Evolutionary conservation across 257 asterid genomes (phyloP), one percentile per base, ranked within the genome.

Genomic region (Capsicum baccatum): DNA sequence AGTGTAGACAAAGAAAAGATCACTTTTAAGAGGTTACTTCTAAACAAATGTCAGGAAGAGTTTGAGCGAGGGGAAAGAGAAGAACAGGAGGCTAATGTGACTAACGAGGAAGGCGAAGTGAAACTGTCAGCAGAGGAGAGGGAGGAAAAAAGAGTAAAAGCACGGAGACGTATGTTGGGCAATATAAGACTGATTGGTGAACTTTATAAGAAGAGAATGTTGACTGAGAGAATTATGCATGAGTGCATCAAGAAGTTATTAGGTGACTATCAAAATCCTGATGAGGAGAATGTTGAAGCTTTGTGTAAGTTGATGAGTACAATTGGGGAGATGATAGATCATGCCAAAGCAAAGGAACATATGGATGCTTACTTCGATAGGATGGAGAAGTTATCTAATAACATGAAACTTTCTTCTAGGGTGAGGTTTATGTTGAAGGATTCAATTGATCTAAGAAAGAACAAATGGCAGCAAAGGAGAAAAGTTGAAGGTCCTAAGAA

Each of bases 281-380:
- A 97, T 42, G 99, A 97, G 82, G 99, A 95, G 83, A 92, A 97
- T 86, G 84, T 95, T 54, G 99, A 97, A 86, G 94, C 99, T 59
- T 81, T 97, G 85, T 97, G 99, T 91, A 95, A 93, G 89, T 88
- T 97, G 86, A 97, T 97, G 99, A 95, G 99, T 90, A 97, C 98
- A 33, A 97, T 95, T 17, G 99, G 99, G n/a, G 97, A 79, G 85
- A 92, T 94, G 93, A 94, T 97, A 73, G 99, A 97, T 90, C 97
- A 93, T 83, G 89, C 90, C 16, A 94, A 82, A 88, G 98, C 97
- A 35, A 97, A 92, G 90, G 94, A 64, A 63, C 87, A 87, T 83
- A 95, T 97, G 92, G 99, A 97, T 91, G 84, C 67, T 3, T 97
- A 97, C 87, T 97, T 90, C 74, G 91, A 87, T 15, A 84, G 55